A percentile compares a stretch with the other conserved stretches of the same genome.
These are phyloP conservation scores for Adansonia gregorii DNA, from an alignment of 441 rosid genomes.

Conservation along the genomic window DNA sequence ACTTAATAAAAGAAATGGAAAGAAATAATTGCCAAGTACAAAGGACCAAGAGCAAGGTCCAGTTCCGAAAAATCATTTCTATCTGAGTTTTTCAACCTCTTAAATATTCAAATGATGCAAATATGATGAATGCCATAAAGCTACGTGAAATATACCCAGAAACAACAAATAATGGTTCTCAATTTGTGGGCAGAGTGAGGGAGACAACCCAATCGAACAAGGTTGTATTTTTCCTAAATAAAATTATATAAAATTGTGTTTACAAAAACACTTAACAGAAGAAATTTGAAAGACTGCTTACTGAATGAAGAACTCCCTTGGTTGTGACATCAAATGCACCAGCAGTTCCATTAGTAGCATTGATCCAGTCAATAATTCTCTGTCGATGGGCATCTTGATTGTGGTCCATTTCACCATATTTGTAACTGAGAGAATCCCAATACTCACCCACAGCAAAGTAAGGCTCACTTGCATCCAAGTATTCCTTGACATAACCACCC, in stretches of 20 bases:
- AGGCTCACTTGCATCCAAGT: constrained; percentile 81
- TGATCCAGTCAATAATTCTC: constrained; percentile 92
- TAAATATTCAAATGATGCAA: not conserved
- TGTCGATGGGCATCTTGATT: constrained; percentile 96
- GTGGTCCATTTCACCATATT: constrained; percentile 84
- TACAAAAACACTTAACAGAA: not conserved
- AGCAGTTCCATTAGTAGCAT: constrained; percentile 78
- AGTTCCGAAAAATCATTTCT: not conserved
- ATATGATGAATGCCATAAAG: constrained; percentile 11
- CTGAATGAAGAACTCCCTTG: constrained; percentile 91
- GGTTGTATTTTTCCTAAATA: not conserved
- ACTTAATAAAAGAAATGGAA: not conserved
- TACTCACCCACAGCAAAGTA: constrained; percentile 89
- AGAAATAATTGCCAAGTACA: not conserved
- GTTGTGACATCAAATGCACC: constrained; percentile 99
- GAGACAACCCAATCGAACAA: not conserved
- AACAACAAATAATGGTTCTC: constrained; percentile 20
- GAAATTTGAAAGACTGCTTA: constrained; percentile 38
- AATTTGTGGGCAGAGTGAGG: not conserved
- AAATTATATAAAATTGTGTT: not conserved
- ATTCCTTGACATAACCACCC: constrained; percentile 99
- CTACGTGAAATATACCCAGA: constrained; percentile 15
- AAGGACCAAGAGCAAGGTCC: not conserved
- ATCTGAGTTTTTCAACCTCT: not conserved
- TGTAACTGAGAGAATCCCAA: constrained; percentile 92